Evolutionary conservation across 257 asterid species (phyloP), one percentile per base, ranked within the genome.

Genomic region (Nicotiana otophora): DNA sequence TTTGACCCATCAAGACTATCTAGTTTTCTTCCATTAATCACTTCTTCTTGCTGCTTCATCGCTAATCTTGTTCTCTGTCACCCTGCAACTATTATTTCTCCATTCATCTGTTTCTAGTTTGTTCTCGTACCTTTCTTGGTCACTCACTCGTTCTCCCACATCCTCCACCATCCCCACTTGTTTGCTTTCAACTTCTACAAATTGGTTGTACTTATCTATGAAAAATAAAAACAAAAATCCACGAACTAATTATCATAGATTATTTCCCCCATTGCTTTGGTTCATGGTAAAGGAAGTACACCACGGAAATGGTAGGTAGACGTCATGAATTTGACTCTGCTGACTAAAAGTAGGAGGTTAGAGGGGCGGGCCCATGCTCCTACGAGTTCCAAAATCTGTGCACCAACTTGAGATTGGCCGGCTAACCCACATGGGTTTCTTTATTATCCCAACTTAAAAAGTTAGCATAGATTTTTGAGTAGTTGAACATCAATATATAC

Each of bases 31-130:
- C 31, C 3, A 28, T 19, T 4, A 3, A 42, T 70, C 58, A 42
- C 7, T n/a, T 70, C 31, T 17, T 19, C 11, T 36, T n/a, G 5
- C 23, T 19, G 53, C 77, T n/a, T 55, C 33, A 39, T 39, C 46
- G 11, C 61, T n/a, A 16, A 69, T 69, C 57, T 19, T 68, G 77
- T 69, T 69, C 2, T 6, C 23, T 69, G 33, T 69, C 78, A 20
- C 6, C n/a, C 58, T 19, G 26, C 36, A n/a, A 42, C 20, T 72
- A 26, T 19, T 72, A 23, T 58, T 6, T 72, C 14, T 46, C 79
- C 79, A 72, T 72, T 72, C 61, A 72, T 14, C 39, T 72, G 23
- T 23, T 46, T 46, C 61, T 72, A 23, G 79, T 72, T 72, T 72
- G 61, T 72, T 72, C 79, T 23, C 23, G 20, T 23, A 46, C 79